These are phyloP conservation scores for Stropharia rugosoannulata DNA, from an alignment of 768 basidiomycete genomes.

Conservation along the genomic window DNA sequence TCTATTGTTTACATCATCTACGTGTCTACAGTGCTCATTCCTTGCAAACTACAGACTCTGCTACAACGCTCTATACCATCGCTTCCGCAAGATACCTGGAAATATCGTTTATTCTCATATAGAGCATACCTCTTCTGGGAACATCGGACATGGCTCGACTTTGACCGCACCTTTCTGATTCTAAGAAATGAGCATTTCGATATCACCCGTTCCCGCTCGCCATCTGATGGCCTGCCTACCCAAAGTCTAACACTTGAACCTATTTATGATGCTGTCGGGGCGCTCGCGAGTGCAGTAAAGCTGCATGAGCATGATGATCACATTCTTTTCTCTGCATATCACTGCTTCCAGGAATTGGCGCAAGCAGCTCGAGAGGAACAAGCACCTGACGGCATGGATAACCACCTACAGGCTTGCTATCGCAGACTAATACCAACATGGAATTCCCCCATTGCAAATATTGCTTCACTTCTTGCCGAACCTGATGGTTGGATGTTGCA, in stretches of 20 bases:
- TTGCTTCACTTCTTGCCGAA: conserved; percentile 10
- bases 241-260: conserved; percentile 10
- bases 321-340: conserved; percentile 10
- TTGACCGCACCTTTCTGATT: conserved; percentile 17
- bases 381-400: conserved; percentile 8
- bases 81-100: conserved; percentile 7
- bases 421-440: conserved; percentile 15
- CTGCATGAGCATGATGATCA: conserved; percentile 9
- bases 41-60: too few relatives aligned
- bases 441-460: conserved; percentile 17
- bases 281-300: not conserved
- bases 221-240: not conserved
- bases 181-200: conserved; percentile 18
- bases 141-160: conserved; percentile 12
- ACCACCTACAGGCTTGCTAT: conserved; percentile 15
- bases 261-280: conserved; percentile 11
- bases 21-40: not conserved
- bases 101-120: conserved; percentile 13
- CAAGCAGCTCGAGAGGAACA: conserved; percentile 4
- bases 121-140: conserved; percentile 17
- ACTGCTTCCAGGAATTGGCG: conserved; percentile 17
- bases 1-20: not conserved
- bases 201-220: conserved; percentile 7
- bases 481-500: conserved; percentile 7
- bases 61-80: too few relatives aligned